These are phyloP conservation scores for Fusarium tricinctum DNA, from an alignment of 2,329 filamentous ascomycete species.

Conservation along the genomic window DNA sequence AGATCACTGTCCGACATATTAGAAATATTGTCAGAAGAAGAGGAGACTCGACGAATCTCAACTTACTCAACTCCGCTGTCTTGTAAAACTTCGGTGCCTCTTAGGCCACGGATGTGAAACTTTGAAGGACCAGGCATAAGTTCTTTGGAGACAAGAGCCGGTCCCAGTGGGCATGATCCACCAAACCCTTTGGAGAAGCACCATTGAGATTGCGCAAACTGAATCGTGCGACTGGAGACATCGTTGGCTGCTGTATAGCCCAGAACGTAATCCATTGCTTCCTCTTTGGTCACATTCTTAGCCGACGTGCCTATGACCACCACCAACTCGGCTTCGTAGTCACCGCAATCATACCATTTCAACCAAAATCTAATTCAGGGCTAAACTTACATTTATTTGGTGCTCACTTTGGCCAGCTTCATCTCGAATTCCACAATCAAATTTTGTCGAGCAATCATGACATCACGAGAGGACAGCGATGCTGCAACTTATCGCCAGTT, in stretches of 20 bases:
- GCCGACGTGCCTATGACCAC: conserved; percentile 12
- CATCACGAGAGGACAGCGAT: too few relatives aligned
- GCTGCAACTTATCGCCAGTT: conserved; percentile 7
- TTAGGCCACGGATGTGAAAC: neutral
- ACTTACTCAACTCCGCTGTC: conserved; percentile 8
- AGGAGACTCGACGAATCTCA: too few relatives aligned
- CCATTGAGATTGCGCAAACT: conserved; percentile 13
- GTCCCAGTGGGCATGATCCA: conserved; percentile 10
- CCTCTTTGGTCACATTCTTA: conserved; percentile 9
- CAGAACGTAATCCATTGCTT: neutral
- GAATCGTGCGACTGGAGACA: neutral
- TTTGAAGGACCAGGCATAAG: conserved; percentile 11
- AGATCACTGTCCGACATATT: conserved; percentile 58
- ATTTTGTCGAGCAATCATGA: too few relatives aligned
- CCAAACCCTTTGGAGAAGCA: conserved; percentile 23
- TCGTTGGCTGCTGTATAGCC: conserved; percentile 13
- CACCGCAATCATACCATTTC: neutral
- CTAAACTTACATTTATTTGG: conserved; percentile 1
- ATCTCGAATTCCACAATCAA: too few relatives aligned
- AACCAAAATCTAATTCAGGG: too few relatives aligned
- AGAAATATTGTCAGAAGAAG: neutral
- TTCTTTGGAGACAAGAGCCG: neutral
- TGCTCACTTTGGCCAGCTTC: too few relatives aligned
- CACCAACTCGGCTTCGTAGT: conserved; percentile 10
- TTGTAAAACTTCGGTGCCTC: conserved; percentile 10